phyloP scores from a whole-genome alignment of 2,329 filamentous ascomycete genomes.

The Fusarium tjaetaba region DNA sequence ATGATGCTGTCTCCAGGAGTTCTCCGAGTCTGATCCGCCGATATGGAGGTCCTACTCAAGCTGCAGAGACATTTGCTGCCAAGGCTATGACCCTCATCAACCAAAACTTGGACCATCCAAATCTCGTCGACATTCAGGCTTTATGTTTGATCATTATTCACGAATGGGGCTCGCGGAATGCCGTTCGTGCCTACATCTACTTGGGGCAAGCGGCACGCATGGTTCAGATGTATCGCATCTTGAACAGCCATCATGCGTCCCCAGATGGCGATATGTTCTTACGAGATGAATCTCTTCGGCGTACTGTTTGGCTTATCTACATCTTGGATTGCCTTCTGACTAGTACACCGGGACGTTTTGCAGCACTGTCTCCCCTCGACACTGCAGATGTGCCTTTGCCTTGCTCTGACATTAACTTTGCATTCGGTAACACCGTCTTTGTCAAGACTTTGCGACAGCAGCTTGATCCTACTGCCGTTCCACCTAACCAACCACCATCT shows the following conservation, averaged over 20 bases:
- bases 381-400: slow-evolving; percentile 66
- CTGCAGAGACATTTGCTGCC: slow-evolving; percentile 67
- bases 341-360: slow-evolving; percentile 68
- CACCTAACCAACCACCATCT: slow-evolving; percentile 51
- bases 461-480: slow-evolving; percentile 48
- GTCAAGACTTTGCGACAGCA: slow-evolving; percentile 65
- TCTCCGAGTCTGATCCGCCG: slow-evolving; percentile 66
- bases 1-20: slow-evolving; percentile 52
- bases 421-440: slow-evolving; percentile 68
- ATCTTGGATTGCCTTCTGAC: slow-evolving; percentile 71
- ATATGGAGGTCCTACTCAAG: slow-evolving; percentile 65
- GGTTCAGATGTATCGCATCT: slow-evolving; percentile 71
- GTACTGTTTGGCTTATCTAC: slow-evolving; percentile 70
- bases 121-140: slow-evolving; percentile 69
- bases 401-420: slow-evolving; percentile 70
- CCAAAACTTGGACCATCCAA: slow-evolving; percentile 67
- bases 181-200: slow-evolving; percentile 71
- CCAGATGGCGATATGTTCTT: slow-evolving; percentile 67
- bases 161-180: slow-evolving; percentile 70
- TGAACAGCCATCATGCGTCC: slow-evolving; percentile 63
- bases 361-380: slow-evolving; percentile 65
- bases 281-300: slow-evolving; percentile 69
- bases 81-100: slow-evolving; percentile 68
- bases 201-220: slow-evolving; percentile 71
- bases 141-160: slow-evolving; percentile 70